Base-by-base conservation (phyloP, 805 yeast species). In the Myxozyma mucilagina region DNA sequence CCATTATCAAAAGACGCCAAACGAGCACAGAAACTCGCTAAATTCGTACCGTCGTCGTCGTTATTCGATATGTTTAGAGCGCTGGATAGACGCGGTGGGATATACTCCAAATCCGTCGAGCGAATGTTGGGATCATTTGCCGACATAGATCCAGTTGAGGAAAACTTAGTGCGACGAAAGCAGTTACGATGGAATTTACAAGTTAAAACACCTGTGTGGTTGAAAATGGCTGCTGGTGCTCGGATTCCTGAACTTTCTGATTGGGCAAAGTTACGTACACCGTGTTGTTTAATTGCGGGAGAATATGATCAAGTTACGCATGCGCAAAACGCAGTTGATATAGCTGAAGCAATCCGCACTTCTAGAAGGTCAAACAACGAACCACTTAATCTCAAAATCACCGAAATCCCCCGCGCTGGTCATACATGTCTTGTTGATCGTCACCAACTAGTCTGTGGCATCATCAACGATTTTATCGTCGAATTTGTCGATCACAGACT, bases 111-210 rank as follows among this genome's bases (percentile, higher is more conserved):
- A 3, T 84, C 89, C 48, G 90, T 88, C n/a, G 67, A 70, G 24
- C 75, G 88, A 18, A 85, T 84, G 75, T 75, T 86, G 1, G 74
- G 74, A 20, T 66, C 71, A 11, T 50, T 61, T 2, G 65, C 67
- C 8, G 54, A 36, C 7, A 57, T 41, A 2, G 14, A 32, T 45
- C n/a, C 47, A 1, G 38, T 39, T 8, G 53, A 39, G 7, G 66
- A 73, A 44, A 73, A 76, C 36, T 67, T 76, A 16, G 77, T 79
- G 51, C 79, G 83, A 54, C 69, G 80, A 47, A 75, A 84, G 18
- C 96, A 88, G 71, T 77, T 87, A 43, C 74, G 90, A 51, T 85
- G 89, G 87, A 88, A 89, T 70, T 68, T 87, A 62, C 90, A 86
- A 71, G 80, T 86, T 14, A 77, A 81, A 53, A 79, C 90, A 0